Percentiles rank a stretch among this genome's conserved stretches.
Conservation (phyloP, 371 early-diverging fungal species). For the Lichtheimia corymbifera region DNA sequence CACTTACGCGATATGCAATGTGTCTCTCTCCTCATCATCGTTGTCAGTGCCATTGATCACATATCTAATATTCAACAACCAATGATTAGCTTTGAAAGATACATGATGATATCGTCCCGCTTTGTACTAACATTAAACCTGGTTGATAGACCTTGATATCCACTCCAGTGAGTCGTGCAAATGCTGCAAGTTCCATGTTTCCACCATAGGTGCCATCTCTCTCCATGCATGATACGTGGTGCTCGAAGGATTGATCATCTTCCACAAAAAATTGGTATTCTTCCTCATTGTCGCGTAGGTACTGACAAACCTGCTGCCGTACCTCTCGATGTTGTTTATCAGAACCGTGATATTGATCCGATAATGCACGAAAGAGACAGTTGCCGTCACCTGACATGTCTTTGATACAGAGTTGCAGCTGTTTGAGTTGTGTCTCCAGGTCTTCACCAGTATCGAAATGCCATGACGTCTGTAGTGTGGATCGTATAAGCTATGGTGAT, state of each 20-base stretch:
- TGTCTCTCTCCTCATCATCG: conserved; percentile 34
- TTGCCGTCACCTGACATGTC: conserved; percentile 86
- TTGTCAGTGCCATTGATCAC: conserved; percentile 59
- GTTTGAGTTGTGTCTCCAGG: conserved; percentile 37
- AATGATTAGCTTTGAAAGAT: neutral
- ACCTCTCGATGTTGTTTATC: conserved; percentile 57
- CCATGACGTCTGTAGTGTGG: too few species aligned
- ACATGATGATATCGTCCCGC: neutral
- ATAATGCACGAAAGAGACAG: conserved; percentile 78
- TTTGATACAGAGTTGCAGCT: conserved; percentile 59
- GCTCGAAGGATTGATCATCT: conserved; percentile 64
- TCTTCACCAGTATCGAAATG: conserved; percentile 15
- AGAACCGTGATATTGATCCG: conserved; percentile 73
- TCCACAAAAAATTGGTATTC: conserved; percentile 76
- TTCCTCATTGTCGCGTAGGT: conserved; percentile 62
- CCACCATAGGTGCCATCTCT: conserved; percentile 78
- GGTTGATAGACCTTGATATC: conserved; percentile 83
- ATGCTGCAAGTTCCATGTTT: conserved; percentile 85
- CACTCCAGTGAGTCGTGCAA: conserved; percentile 64
- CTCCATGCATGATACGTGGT: conserved; percentile 72
- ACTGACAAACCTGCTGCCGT: conserved; percentile 66
- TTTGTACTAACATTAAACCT: conserved; percentile 62
- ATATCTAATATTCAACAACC: conserved; percentile 39
- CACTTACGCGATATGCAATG: conserved; percentile 75
- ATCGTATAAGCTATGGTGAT: too few species aligned